Base-by-base conservation (phyloP, 352 stramenopile genomes). In the Peronospora belbahrii region DNA sequence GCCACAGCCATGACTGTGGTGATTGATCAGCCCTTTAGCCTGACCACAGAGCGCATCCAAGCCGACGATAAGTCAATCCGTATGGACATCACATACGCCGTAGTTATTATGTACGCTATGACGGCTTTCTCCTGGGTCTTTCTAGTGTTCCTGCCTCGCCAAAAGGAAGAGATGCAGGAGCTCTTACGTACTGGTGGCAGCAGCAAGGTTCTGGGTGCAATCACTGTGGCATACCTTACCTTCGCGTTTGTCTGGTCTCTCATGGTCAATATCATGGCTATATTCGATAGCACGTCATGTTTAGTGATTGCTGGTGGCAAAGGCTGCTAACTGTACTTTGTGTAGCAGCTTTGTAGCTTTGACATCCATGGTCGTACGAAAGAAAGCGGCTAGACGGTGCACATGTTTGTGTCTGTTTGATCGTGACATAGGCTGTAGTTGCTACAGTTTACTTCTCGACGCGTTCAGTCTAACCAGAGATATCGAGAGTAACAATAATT, bases 91-190 rank as follows among this genome's bases (percentile, higher is more conserved):
- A 50, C 72, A 9, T 71, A 74, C 18, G 19, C 46, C 5, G 42
- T 77, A 4, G 43, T 79, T 18, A 73, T 65, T 22, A 65, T 65
- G 56, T 65, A 65, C 40, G 42, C 40, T 0, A 65, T 65, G 56
- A 60, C 56, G n/a, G 13, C 35, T 11, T 65, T 65, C 22, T 65
- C 56, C 14, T 65, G 50, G 49, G 49, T 60, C 1, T 65, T 65
- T 15, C 10, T 65, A 18, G 11, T 59, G 1, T 35, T 65, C 3
- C 19, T 65, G 2, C 56, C 77, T 18, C 59, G 34, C 13, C 59
- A 68, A 23, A 68, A 68, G 45, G 55, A 59, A 32, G 59, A 41
- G 7, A 68, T 54, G 11, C 59, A 68, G 36, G 54, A 58, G 17
- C 49, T 68, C 3, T 42, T 65, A 6, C 59, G 59, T 23, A 65